A percentile compares a stretch with the other conserved stretches of the same genome.
Evolutionary conservation across 371 early-diverging fungal genomes (phyloP).

Genomic region (Mucor indicus): DNA sequence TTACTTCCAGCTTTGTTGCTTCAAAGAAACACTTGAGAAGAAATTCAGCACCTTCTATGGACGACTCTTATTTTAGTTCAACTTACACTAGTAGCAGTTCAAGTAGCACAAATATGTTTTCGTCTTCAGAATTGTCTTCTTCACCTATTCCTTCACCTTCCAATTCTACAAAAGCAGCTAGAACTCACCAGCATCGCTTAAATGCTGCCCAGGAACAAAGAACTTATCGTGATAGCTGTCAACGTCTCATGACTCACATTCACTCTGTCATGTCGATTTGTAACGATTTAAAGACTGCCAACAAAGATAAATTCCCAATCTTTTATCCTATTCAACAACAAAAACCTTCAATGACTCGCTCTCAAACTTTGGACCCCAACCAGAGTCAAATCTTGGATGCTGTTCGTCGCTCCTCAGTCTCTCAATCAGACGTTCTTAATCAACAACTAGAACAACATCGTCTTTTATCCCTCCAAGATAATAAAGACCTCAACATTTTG

Average conservation of each 20-base stretch:
- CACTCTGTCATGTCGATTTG: constrained; percentile 54
- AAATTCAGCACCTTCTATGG: constrained; percentile 34
- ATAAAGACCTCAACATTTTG: constrained; percentile 58
- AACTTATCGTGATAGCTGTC: constrained; percentile 69
- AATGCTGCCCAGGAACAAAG: constrained; percentile 59
- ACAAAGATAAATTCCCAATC: constrained; percentile 60
- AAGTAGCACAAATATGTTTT: constrained; percentile 1
- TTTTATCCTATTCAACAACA: constrained; percentile 56
- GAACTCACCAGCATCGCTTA: constrained; percentile 41
- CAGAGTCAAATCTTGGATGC: constrained; percentile 26
- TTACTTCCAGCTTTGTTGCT: constrained; percentile 3
- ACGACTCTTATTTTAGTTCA: constrained; percentile 18
- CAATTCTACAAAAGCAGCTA: constrained; percentile 19
- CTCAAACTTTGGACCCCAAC: constrained; percentile 30
- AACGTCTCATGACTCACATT: constrained; percentile 62
- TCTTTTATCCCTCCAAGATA: too few species aligned
- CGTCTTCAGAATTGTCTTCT: constrained; percentile 1
- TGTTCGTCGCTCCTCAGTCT: constrained; percentile 17
- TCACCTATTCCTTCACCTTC: constrained; percentile 25
- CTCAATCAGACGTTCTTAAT: background rate
- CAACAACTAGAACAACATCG: constrained; percentile 19
- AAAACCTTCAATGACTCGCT: constrained; percentile 30
- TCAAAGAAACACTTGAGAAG: constrained; percentile 24
- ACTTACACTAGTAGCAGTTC: background rate
- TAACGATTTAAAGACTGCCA: constrained; percentile 61